Base-by-base conservation (phyloP, 805 yeast genomes). In the Kazachstania bromeliacearum region DNA sequence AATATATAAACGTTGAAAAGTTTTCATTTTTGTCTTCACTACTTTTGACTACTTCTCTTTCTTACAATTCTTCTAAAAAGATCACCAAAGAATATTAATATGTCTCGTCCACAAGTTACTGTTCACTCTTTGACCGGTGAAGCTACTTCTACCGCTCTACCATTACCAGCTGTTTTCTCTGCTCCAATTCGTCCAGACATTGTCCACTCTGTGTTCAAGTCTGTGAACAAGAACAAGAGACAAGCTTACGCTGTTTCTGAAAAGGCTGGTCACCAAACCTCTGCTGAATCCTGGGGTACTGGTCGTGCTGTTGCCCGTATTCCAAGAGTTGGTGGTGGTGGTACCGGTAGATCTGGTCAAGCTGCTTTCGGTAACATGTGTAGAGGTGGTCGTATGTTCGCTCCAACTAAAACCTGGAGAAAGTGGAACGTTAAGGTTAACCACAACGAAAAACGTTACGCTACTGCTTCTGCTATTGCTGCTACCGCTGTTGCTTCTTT, bases 341-440 rank as follows among this genome's bases (percentile, higher is more conserved):
- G 98, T 84, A 92, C 98, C 70, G 96, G 87, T 94, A 88, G 98
- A 76, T 77, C 97, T 54, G 98, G 98, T 71, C 98, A 92, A 75
- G 98, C 87, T 71, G 98, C 98, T 68, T 92, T 92, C 80, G 98
- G 98, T 82, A 92, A 92, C 92, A 92, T 92, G 98, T 92, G 98
- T 80, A 89, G 98, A 75, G 96, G 96, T 71, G 98, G 98, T 78
- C 95, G 98, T 75, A 92, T 92, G 97, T 92, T 92, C 67, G 96
- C 98, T 72, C 98, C 98, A 71, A 92, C 98, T 73, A 92, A 92
- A 81, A 88, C 95, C 73, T 92, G 98, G 98, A 87, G 98, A 84
- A 89, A 80, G 77, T 92, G 98, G 98, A 94, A 92, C 87, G 94
- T 92, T 65, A 92, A 88, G 82, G 95, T 92, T 66, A 92, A 92